Conservation (phyloP, 257 asterid genomes). For the Thymus mandschuricus region DNA sequence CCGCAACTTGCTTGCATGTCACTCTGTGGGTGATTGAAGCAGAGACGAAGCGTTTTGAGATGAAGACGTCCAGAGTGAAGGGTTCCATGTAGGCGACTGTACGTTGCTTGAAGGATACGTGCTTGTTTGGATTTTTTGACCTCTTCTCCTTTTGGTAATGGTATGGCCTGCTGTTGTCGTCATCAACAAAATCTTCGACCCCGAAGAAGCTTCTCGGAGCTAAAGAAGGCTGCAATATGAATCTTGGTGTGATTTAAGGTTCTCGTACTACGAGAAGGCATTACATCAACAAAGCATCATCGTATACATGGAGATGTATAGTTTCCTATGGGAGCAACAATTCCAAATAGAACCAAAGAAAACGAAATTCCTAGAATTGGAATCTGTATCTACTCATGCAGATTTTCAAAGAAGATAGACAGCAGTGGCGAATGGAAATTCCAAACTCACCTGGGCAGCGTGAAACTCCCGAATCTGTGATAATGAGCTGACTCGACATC, state of each 20-base stretch:
- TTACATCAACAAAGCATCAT: too few species aligned
- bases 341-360: background rate
- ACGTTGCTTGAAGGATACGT: conserved; percentile 84
- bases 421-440: background rate
- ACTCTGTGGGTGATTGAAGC: conserved; percentile 95
- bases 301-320: too few species aligned
- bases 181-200: conserved; percentile 90
- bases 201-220: conserved; percentile 97
- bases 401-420: background rate
- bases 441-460: conserved; percentile 51
- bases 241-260: too few species aligned
- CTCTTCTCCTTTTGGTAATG: conserved; percentile 82
- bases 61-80: conserved; percentile 84
- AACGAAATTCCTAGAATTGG: background rate
- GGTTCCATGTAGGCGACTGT: conserved; percentile 93
- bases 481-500: conserved; percentile 43
- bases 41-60: conserved; percentile 86
- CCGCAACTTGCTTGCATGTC: conserved; percentile 95
- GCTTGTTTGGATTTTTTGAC: conserved; percentile 78
- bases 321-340: too few species aligned
- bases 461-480: conserved; percentile 52
- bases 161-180: conserved; percentile 88
- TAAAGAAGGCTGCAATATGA: conserved; percentile 48
- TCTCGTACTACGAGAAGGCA: too few species aligned
- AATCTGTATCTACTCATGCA: background rate